Evolutionary conservation across 495 filamentous ascomycete genomes (phyloP), one percentile per base, ranked within the genome.

Genomic region (Aspergillus hancockii): DNA sequence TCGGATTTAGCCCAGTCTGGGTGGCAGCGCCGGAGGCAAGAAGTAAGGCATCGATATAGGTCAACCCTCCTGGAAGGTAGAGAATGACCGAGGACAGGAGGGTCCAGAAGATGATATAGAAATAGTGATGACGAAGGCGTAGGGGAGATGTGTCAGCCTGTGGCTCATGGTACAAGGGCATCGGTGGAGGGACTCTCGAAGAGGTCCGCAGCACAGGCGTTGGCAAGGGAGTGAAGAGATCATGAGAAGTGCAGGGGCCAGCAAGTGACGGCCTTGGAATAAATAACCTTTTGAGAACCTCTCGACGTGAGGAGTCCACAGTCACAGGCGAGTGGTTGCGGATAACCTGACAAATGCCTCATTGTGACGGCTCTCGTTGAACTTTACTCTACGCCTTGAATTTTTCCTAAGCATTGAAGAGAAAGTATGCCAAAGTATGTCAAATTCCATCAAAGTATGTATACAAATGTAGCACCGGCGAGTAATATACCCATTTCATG

Each of bases 11-110:
- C 0, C 92, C 92, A 32, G 88, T 91, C 67, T 97, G 92, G 0
- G 91, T 96, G 51, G 88, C 84, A 23, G 86, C 79, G 9, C 92
- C 91, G 59, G 79, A 81, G 12, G 86, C 82, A 61, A 97, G 88
- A 73, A 93, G 88, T n/a, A 97, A 79, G 22, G 91, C 88, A 76
- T 97, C 90, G 51, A 93, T 87, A 64, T 91, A 96, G 9, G 72
- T 61, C 30, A 97, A 64, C 14, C 77, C 65, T 13, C 80, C 79
- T 12, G 61, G 63, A 8, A 79, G 75, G 63, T 80, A 94, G 4
- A 96, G 60, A 8, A 93, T 69, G 50, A 94, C 66, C 0, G 90
- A 93, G 12, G 83, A 87, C 34, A 90, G 4, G 31, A 96, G 70
- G 3, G 76, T 76, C 69, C 86, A 78, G 54, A 75, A 69, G 25